phyloP scores from a whole-genome alignment of 352 stramenopile species.

The Saprolegnia diclina region DNA sequence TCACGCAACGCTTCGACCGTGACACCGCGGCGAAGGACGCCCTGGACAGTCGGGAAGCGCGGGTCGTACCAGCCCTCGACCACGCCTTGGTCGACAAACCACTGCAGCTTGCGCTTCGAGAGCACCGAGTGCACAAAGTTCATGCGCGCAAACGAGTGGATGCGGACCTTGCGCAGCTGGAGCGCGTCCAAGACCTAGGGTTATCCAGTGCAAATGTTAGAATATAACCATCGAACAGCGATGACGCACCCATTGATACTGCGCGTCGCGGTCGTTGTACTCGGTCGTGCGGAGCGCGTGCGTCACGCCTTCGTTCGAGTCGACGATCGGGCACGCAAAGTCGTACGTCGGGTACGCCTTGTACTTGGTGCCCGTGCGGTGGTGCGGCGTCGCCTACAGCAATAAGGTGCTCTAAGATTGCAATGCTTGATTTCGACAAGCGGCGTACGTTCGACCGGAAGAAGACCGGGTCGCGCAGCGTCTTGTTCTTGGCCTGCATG shows the following conservation, averaged over 20 bases:
- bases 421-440: no score
- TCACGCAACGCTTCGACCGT: constrained; percentile 91
- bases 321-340: constrained; percentile 98
- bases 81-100: constrained; percentile 97
- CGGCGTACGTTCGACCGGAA: constrained; percentile 61
- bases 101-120: constrained; percentile 98
- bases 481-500: constrained; percentile 90
- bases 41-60: constrained; percentile 98
- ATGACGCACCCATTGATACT: constrained; percentile 97
- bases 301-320: constrained; percentile 98
- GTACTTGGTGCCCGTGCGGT: constrained; percentile 93
- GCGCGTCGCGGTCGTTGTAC: constrained; percentile 98
- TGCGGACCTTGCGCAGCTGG: constrained; percentile 70
- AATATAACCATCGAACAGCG: no score
- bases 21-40: constrained; percentile 93
- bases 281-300: constrained; percentile 98
- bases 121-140: constrained; percentile 99
- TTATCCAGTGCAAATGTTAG: no score
- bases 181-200: constrained; percentile 65
- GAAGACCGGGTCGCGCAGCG: constrained; percentile 82
- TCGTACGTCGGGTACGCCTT: constrained; percentile 99
- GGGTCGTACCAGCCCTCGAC: constrained; percentile 98
- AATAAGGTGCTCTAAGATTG: no score
- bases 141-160: constrained; percentile 96
- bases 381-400: constrained; percentile 56